These are phyloP conservation scores for Aspergillus sp. DNA, from an alignment of 2,329 filamentous ascomycete genomes.

Conservation along the genomic window DNA sequence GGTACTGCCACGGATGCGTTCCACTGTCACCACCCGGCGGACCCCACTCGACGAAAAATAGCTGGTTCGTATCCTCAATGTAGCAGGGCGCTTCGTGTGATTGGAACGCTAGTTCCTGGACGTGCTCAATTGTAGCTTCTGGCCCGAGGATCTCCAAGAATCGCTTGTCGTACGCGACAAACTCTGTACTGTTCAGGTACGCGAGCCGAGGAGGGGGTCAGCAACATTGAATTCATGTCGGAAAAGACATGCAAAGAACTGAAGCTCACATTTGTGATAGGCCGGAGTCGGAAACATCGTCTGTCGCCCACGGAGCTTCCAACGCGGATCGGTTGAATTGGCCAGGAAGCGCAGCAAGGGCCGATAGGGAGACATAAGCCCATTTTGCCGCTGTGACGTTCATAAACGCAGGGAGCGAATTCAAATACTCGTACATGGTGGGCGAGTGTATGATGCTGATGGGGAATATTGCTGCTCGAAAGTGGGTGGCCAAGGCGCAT, in stretches of 20 bases:
- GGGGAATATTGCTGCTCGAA: not conserved
- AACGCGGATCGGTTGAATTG: constrained; percentile 18
- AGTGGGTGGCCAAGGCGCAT: too few species aligned
- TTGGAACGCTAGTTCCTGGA: constrained; percentile 18
- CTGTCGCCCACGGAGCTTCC: constrained; percentile 14
- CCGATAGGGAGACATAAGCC: constrained; percentile 18
- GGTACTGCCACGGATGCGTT: constrained; percentile 20
- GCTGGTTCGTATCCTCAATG: constrained; percentile 15
- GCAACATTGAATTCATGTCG: too few species aligned
- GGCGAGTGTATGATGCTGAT: not conserved
- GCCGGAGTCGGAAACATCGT: constrained; percentile 1
- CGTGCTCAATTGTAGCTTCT: constrained; percentile 16
- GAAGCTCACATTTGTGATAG: constrained; percentile 5
- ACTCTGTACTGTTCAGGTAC: constrained; percentile 17
- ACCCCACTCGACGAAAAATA: constrained; percentile 24
- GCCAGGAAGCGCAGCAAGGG: constrained; percentile 14
- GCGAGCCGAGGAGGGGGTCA: not conserved
- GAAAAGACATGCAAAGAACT: too few species aligned
- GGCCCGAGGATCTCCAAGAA: constrained; percentile 21
- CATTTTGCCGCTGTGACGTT: constrained; percentile 14
- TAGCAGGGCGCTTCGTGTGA: constrained; percentile 18
- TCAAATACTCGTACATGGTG: constrained; percentile 9
- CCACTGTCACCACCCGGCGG: constrained; percentile 18
- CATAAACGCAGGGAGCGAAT: constrained; percentile 11
- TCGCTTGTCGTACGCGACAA: constrained; percentile 19